Evolutionary conservation across 2,329 filamentous ascomycete genomes (phyloP).

Genomic region (Ascochyta lentis): DNA sequence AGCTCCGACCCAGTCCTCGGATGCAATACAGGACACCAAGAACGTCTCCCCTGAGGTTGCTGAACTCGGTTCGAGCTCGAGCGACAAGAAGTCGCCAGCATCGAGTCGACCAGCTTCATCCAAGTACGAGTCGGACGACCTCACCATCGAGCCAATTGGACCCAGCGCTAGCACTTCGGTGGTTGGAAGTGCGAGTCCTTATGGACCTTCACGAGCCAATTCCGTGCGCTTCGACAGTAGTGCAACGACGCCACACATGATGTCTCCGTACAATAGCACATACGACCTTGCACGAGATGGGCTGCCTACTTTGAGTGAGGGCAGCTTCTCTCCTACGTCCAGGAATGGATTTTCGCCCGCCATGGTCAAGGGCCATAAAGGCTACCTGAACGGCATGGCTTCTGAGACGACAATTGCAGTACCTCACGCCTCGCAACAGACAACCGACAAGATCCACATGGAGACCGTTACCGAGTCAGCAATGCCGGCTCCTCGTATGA

Average conservation of each 20-base stretch:
- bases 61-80: neutral
- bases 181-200: conserved; percentile 28
- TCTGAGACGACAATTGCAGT: conserved; percentile 28
- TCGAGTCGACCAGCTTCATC: conserved; percentile 16
- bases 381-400: conserved; percentile 7
- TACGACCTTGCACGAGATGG: conserved; percentile 6
- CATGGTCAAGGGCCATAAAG: conserved; percentile 3
- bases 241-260: conserved; percentile 28
- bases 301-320: conserved; percentile 18
- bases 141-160: conserved; percentile 31
- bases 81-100: conserved; percentile 1
- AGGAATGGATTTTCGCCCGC: conserved; percentile 18
- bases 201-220: conserved; percentile 25
- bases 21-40: neutral
- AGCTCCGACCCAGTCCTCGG: neutral
- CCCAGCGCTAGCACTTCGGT: conserved; percentile 26
- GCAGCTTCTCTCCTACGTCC: conserved; percentile 24
- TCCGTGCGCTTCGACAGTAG: conserved; percentile 35
- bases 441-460: conserved; percentile 36
- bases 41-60: neutral
- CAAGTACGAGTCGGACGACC: conserved; percentile 29
- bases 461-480: conserved; percentile 40
- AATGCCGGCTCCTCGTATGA: conserved; percentile 39
- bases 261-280: conserved; percentile 25
- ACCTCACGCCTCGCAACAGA: conserved; percentile 4